A percentile compares a stretch with the other conserved stretches of the same genome.
phyloP scores from a whole-genome alignment of 139 green algal genomes.

The Micractinium sp. region DNA sequence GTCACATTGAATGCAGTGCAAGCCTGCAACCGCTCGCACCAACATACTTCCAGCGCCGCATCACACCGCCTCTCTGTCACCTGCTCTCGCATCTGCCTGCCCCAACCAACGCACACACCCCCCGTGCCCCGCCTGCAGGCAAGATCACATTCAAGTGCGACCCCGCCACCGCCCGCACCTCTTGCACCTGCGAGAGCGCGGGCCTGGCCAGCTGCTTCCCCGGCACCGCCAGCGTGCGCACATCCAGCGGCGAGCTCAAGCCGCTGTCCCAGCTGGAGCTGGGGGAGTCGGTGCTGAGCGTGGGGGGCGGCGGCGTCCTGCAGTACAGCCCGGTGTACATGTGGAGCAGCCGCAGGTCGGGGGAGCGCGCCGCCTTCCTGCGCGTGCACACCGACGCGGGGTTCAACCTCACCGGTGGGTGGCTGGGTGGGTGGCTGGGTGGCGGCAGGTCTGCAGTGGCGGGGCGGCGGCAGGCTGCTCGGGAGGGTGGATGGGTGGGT shows the following conservation, averaged over 20 bases:
- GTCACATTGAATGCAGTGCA: too few species aligned
- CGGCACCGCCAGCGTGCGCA: not conserved
- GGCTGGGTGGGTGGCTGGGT: not conserved
- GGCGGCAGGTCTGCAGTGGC: too few species aligned
- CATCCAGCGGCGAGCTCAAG: not conserved
- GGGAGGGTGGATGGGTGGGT: too few species aligned
- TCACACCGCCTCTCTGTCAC: not conserved
- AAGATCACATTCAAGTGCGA: not conserved
- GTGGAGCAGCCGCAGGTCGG: not conserved
- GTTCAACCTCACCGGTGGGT: slow-evolving; percentile 5
- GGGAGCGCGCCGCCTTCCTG: not conserved
- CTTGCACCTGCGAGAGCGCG: not conserved
- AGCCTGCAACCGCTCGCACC: too few species aligned
- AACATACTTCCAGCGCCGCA: too few species aligned
- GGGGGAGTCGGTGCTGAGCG: not conserved
- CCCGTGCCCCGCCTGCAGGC: not conserved
- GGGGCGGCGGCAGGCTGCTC: too few species aligned
- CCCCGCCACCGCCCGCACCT: not conserved
- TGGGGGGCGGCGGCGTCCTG: not conserved
- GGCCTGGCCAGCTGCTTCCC: slow-evolving; percentile 16
- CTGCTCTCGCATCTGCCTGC: not conserved
- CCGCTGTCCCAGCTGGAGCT: not conserved
- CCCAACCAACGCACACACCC: not conserved
- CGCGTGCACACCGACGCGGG: slow-evolving; percentile 7
- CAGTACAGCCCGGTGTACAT: slow-evolving; percentile 15